Conservation (phyloP, 2,329 filamentous ascomycete species). For the Orbilia quercus region DNA sequence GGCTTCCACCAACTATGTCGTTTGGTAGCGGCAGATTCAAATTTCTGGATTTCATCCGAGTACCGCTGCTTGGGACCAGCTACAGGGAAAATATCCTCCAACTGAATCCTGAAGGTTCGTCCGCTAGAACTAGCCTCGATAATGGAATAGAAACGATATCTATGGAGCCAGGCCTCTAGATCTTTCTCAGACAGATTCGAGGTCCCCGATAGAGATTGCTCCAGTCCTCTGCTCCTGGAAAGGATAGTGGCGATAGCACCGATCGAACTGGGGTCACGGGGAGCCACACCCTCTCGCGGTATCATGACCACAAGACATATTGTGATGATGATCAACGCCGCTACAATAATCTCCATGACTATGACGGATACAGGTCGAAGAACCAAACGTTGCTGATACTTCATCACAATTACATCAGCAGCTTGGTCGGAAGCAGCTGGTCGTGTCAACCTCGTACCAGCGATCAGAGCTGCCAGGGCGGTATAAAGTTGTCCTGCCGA, state of each 20-base stretch:
- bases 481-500: slow-evolving; percentile 33
- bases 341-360: slow-evolving; percentile 52
- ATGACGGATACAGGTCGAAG: slow-evolving; percentile 50
- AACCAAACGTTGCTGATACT: slow-evolving; percentile 45
- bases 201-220: slow-evolving; percentile 47
- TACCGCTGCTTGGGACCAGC: slow-evolving; percentile 16
- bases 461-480: slow-evolving; percentile 48
- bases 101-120: slow-evolving; percentile 47
- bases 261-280: slow-evolving; percentile 49
- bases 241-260: slow-evolving; percentile 53
- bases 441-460: slow-evolving; percentile 3
- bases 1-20: slow-evolving; percentile 49
- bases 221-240: slow-evolving; percentile 32
- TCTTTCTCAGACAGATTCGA: slow-evolving; percentile 44
- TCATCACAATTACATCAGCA: slow-evolving; percentile 24
- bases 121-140: slow-evolving; percentile 22
- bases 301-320: slow-evolving; percentile 27
- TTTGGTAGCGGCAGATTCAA: background rate
- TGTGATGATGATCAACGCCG: slow-evolving; percentile 35
- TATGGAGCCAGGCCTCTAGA: slow-evolving; percentile 37
- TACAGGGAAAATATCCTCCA: slow-evolving; percentile 20
- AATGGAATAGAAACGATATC: slow-evolving; percentile 42
- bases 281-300: slow-evolving; percentile 37
- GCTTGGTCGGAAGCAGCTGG: background rate
- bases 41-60: slow-evolving; percentile 15